phyloP scores from a whole-genome alignment of 345 rosid genomes.

The Corchorus capsularis region DNA sequence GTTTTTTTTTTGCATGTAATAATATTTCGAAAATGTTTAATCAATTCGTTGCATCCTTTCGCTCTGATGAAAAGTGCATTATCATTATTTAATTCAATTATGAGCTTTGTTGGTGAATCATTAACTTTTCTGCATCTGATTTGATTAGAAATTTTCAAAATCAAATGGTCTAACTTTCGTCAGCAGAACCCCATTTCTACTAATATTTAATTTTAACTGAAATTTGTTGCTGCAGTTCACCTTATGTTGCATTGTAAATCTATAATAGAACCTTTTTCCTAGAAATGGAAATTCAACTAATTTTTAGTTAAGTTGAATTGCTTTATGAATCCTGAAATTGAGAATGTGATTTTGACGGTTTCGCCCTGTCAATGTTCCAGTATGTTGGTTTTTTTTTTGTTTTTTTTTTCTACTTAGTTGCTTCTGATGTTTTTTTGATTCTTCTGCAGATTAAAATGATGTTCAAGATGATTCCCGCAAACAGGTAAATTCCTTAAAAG shows the following conservation, averaged over 20 bases:
- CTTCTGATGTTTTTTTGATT: conserved; percentile 25
- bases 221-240: neutral
- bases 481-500: conserved; percentile 43
- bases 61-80: neutral
- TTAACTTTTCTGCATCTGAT: neutral
- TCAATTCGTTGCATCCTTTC: neutral
- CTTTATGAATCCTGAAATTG: conserved; percentile 5
- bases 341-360: neutral
- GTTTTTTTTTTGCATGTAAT: neutral
- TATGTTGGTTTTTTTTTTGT: neutral
- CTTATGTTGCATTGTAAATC: neutral
- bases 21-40: neutral
- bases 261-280: neutral
- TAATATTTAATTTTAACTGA: neutral
- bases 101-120: neutral
- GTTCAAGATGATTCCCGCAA: conserved; percentile 34
- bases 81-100: neutral
- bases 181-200: neutral
- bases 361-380: neutral
- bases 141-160: neutral
- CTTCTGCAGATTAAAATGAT: conserved; percentile 54
- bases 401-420: neutral
- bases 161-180: neutral
- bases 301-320: neutral
- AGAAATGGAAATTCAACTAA: neutral